Base-by-base conservation (phyloP, 495 filamentous ascomycete genomes). In the Cercophora newfieldiana region DNA sequence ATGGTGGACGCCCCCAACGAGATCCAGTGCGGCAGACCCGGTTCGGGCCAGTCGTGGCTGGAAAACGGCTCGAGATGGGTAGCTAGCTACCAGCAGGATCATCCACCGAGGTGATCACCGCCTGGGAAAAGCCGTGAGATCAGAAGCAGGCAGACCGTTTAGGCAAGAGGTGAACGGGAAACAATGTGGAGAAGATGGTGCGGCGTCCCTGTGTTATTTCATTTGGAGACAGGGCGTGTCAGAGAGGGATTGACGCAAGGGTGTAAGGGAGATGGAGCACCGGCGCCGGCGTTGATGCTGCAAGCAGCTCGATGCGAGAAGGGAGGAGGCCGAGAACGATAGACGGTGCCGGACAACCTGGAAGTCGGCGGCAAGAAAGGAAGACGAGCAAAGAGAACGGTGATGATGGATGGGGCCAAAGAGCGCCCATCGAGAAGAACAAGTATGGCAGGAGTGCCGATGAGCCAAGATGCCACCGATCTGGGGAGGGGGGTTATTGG, bases 141-240 rank as follows among this genome's bases (percentile, higher is more conserved):
- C 22, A 58, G 65, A 66, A 67, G 69, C 72, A 66, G 56, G 66
- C 70, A 59, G 63, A 71, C 69, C 24, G 63, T 68, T 66, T 69
- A 66, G 72, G 73, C 67, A 72, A 74, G 70, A 63, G 67, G 59
- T 66, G 16, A 51, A 70, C 70, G 70, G 69, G 68, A 72, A 74
- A 72, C 69, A 71, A 67, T 71, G 74, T 74, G 72, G 74, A 74
- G 74, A 44, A 68, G 59, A 66, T 6, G 62, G 65, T 58, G 59
- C 47, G 72, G n/a, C 70, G 70, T 64, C 68, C 50, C 70, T 69
- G 69, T 62, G 68, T 72, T 72, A 77, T 74, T 75, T 75, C 68
- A 75, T 76, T 78, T 72, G 60, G 66, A 68, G 70, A 64, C 69
- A 73, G 73, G 67, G 73, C 71, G 75, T 75, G 73, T 77, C 76